Evolutionary conservation across 2,329 filamentous ascomycete species (phyloP), one percentile per base, ranked within the genome.

Genomic region (Hypoxylon sp.): DNA sequence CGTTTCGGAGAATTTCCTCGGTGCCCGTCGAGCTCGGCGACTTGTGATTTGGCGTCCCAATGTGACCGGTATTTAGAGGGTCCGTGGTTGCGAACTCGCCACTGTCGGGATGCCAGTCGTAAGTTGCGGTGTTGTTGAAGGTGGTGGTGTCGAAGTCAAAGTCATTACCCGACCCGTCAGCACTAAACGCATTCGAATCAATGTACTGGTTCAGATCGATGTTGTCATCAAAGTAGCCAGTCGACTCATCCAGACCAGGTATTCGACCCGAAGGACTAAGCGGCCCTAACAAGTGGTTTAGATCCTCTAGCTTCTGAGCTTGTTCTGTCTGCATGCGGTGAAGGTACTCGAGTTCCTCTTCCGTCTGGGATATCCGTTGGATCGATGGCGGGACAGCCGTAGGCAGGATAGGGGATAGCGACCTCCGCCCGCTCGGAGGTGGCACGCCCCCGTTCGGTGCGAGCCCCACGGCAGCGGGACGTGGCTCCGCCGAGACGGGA

Each of bases 261-360:
- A 97, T 92, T 14, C 87, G 85, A 3, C 93, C 93, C 0, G 88
- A 92, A 0, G 93, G 93, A 72, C 90, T 94, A 11, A 97, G 83
- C 0, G 93, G 93, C 5, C 91, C 89, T 6, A 97, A 84, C 14
- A 93, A 81, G 58, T 87, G 89, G 53, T 89, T 89, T 8, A 97
- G 83, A 61, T 92, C 88, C 65, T 92, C 87, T 1, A 97, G 91
- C 50, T 91, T 91, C 49, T 85, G 85, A 64, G 91, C 89, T 73
- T 97, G 93, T 64, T 95, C 89, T 22, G 88, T 87, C 74, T 96
- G 92, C 72, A 97, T 83, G 44, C 89, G 90, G 67, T 92, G 88
- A 1, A 98, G 83, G 28, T 91, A 85, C 53, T 96, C 92, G 26
- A 97, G 86, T 67, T 97, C 91, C 12, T 90, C 83, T 65, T 91